Percentiles rank a stretch among this genome's conserved stretches.
These are phyloP conservation scores for Solanum boliviense DNA, from an alignment of 257 asterid species.

Conservation along the genomic window DNA sequence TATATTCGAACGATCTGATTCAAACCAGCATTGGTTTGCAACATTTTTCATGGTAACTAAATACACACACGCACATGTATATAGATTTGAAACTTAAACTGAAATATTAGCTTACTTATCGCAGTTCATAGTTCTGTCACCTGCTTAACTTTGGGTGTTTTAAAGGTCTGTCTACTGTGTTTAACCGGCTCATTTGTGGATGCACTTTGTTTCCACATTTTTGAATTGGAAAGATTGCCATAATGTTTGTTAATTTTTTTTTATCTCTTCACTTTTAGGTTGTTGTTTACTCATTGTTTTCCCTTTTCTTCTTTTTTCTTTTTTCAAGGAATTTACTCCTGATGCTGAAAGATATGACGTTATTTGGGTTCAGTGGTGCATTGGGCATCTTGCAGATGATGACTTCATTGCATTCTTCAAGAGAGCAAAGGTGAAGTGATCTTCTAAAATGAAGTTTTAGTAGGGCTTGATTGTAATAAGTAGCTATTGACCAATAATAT, in stretches of 20 bases:
- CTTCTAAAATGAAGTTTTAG: not conserved
- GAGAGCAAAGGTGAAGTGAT: slow-evolving; percentile 61
- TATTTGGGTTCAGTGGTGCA: slow-evolving; percentile 99
- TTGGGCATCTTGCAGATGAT: slow-evolving; percentile 94
- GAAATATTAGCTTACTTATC: not conserved
- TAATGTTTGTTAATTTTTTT: not conserved
- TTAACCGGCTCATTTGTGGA: not conserved
- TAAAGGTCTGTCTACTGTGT: not conserved
- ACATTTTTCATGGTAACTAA: not conserved
- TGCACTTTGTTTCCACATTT: not conserved
- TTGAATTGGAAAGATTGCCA: not conserved
- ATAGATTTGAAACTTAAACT: not conserved
- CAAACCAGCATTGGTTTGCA: not conserved
- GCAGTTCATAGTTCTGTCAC: not conserved
- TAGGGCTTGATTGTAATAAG: not conserved
- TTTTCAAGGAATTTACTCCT: slow-evolving; percentile 76
- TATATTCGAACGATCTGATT: not conserved
- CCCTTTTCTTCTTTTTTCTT: not conserved
- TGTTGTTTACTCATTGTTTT: not conserved
- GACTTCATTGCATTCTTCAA: slow-evolving; percentile 75
- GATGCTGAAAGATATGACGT: slow-evolving; percentile 70
- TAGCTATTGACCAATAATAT: not conserved
- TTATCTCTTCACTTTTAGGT: not conserved
- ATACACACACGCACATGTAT: not conserved
- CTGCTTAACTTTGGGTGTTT: not conserved